phyloP scores from a whole-genome alignment of 345 rosid species.

The Cardiospermum halicacabum region DNA sequence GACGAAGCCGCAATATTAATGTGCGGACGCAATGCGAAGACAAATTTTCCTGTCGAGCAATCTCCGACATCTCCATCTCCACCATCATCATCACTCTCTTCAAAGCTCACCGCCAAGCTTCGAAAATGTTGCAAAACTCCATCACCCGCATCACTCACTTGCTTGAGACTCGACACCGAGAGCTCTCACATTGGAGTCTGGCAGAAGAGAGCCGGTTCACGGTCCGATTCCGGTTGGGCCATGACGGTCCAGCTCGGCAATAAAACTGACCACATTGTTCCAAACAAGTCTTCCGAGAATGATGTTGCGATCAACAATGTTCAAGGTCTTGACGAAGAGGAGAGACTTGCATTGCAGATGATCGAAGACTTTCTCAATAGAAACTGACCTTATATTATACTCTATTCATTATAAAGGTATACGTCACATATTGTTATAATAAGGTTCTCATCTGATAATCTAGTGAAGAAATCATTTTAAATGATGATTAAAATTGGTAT shows the following conservation, averaged over 20 bases:
- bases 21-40: constrained; percentile 74
- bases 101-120: constrained; percentile 55
- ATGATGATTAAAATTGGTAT: no score
- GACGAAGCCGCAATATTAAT: constrained; percentile 69
- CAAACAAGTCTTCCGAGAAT: no score
- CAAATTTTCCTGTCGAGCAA: constrained; percentile 50
- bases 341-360: constrained; percentile 43
- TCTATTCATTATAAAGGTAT: no score
- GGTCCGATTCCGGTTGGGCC: constrained; percentile 62
- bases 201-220: constrained; percentile 71
- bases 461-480: no score
- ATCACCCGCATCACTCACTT: constrained; percentile 70
- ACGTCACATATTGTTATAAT: no score
- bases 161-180: constrained; percentile 69
- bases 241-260: constrained; percentile 67
- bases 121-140: constrained; percentile 59
- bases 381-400: constrained; percentile 21
- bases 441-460: no score
- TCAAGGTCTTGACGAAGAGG: constrained; percentile 51
- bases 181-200: constrained; percentile 76
- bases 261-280: no score
- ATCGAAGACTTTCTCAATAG: constrained; percentile 38
- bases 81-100: constrained; percentile 30
- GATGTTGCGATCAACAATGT: no score
- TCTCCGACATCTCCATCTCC: constrained; percentile 10